These are phyloP conservation scores for Sclerotinia borealis DNA, from an alignment of 2,329 filamentous ascomycete genomes.

Conservation along the genomic window DNA sequence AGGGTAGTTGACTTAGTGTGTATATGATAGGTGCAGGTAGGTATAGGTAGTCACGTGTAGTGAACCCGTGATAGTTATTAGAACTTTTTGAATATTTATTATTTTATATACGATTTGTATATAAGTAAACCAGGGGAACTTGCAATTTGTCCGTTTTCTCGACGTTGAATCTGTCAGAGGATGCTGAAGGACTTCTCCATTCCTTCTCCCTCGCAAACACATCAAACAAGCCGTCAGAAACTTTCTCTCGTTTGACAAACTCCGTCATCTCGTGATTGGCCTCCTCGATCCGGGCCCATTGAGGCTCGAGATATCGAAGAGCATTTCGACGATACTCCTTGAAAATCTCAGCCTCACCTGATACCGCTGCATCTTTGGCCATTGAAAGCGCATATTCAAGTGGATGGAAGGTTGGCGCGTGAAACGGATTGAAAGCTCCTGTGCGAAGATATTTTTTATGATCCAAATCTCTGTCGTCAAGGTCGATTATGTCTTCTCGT, in stretches of 20 bases:
- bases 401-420: conserved; percentile 2
- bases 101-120: no score
- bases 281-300: background rate
- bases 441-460: background rate
- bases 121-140: no score
- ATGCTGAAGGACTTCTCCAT: no score
- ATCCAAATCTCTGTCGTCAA: background rate
- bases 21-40: no score
- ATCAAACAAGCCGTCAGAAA: background rate
- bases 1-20: no score
- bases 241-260: background rate
- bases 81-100: no score
- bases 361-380: background rate
- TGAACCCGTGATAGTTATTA: no score
- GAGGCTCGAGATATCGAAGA: background rate
- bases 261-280: background rate
- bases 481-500: background rate
- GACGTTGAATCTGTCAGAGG: no score
- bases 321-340: background rate
- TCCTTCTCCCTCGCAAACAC: background rate
- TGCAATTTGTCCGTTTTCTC: no score
- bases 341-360: background rate
- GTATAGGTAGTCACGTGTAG: no score
- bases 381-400: conserved; percentile 2
- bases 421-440: background rate